A percentile compares a stretch with the other conserved stretches of the same genome.
These are phyloP conservation scores for Lentinula raphanica DNA, from an alignment of 768 basidiomycete species.

Conservation along the genomic window DNA sequence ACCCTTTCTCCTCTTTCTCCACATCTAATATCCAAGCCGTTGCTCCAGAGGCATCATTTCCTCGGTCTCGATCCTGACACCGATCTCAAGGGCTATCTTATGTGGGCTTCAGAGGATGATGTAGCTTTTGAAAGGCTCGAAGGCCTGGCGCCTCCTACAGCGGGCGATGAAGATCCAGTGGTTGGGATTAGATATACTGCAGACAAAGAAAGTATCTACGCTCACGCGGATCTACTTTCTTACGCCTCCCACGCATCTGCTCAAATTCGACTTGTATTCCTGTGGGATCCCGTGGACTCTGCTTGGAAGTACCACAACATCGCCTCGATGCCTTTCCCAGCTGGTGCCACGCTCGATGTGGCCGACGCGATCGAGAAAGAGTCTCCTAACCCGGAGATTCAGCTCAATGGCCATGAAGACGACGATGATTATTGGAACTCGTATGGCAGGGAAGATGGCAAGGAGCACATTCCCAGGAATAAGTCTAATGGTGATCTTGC, in stretches of 20 bases:
- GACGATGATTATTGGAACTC: slow-evolving; percentile 68
- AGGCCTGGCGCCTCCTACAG: slow-evolving; percentile 36
- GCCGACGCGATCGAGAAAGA: slow-evolving; percentile 4
- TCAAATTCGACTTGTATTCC: slow-evolving; percentile 59
- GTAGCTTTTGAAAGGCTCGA: slow-evolving; percentile 38
- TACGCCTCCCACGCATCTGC: slow-evolving; percentile 32
- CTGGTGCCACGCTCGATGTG: slow-evolving; percentile 25
- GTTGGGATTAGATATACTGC: slow-evolving; percentile 18
- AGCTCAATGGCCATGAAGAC: slow-evolving; percentile 31
- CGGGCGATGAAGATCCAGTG: slow-evolving; percentile 11
- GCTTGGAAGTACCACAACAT: slow-evolving; percentile 72
- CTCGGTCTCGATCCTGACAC: slow-evolving; percentile 44
- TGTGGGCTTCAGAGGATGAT: slow-evolving; percentile 51
- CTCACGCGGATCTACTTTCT: slow-evolving; percentile 38
- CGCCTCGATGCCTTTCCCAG: slow-evolving; percentile 67
- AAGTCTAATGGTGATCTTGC: neutral
- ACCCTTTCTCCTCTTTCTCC: slow-evolving; percentile 43
- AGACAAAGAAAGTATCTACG: slow-evolving; percentile 49
- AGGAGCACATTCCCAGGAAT: slow-evolving; percentile 17
- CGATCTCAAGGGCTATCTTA: slow-evolving; percentile 51
- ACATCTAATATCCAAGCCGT: slow-evolving; percentile 53
- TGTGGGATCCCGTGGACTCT: slow-evolving; percentile 44
- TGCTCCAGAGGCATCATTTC: slow-evolving; percentile 63
- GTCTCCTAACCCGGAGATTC: slow-evolving; percentile 5
- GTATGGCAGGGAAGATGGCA: slow-evolving; percentile 41